Evolutionary conservation across 495 filamentous ascomycete species (phyloP), one percentile per base, ranked within the genome.

Genomic region (Aspergillus ostianus): DNA sequence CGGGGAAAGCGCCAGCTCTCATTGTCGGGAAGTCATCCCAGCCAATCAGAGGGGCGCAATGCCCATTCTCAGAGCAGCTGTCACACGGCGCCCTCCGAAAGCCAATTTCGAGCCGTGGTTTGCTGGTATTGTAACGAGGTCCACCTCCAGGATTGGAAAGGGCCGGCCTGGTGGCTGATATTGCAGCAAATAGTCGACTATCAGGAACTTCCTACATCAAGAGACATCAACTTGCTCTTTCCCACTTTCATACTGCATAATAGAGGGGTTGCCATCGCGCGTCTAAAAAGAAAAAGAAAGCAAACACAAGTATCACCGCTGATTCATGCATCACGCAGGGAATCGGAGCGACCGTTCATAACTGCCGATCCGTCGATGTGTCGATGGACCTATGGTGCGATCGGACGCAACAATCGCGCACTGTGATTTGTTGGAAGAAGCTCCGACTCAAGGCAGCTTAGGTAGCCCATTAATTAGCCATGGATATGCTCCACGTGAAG

Each of bases 21-120:
- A 53, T 53, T 53, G 27, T 32, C 27, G 18, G 51, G 68, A 9
- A 52, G 13, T n/a, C 20, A n/a, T 46, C 54, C 59, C 70, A 67
- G 64, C 70, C 68, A 70, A 65, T 70, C 26, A 67, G 7, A 66
- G 9, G 0, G 10, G 30, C 6, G 2, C 2, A 55, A 51, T 23
- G 15, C 17, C 32, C 21, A 13, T 13, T 41, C 36, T 41, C 12
- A 4, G 36, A 13, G 46, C 30, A 45, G 51, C 50, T 18, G 47
- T 55, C 18, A n/a, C 58, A 61, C 58, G 53, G 58, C 23, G 41
- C 58, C 55, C 20, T 17, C 60, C 46, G 46, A 58, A 58, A 53
- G 51, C 36, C 29, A 53, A 53, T 53, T 53, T 20, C 51, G 7
- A 41, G 12, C 51, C 51, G 21, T 36, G 51, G 29, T 20, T 53